Evolutionary conservation across 2,329 filamentous ascomycete genomes (phyloP).

Genomic region (Neophaeococcomyces aloes): DNA sequence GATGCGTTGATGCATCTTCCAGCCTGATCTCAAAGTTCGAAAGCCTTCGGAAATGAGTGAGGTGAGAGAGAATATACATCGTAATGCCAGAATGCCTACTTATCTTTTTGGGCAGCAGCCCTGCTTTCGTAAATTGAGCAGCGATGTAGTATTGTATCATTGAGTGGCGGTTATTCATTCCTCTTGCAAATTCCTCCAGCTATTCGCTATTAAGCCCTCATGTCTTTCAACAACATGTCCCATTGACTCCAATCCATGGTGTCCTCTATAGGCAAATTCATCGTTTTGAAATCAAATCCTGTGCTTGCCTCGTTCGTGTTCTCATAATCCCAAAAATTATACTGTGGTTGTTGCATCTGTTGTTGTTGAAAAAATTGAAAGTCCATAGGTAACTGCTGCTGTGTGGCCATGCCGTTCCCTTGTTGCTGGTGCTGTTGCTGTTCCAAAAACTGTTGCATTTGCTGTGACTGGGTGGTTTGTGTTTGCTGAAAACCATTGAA

Average conservation of each 20-base stretch:
- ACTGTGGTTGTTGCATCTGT: neutral
- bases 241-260: conserved; percentile 21
- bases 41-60: no score
- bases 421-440: neutral
- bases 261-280: conserved; percentile 6
- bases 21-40: no score
- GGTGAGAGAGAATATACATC: no score
- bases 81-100: no score
- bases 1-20: no score
- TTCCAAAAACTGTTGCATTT: neutral
- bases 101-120: no score
- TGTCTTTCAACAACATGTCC: conserved; percentile 8
- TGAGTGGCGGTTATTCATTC: no score
- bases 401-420: conserved; percentile 6
- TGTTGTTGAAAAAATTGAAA: conserved; percentile 5
- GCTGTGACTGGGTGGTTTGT: neutral
- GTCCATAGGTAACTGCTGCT: neutral
- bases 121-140: no score
- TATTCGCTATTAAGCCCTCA: neutral
- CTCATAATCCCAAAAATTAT: conserved; percentile 3
- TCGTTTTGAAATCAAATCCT: conserved; percentile 12
- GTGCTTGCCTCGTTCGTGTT: conserved; percentile 12
- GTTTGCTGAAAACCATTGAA: conserved; percentile 2
- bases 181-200: no score
- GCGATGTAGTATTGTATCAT: no score